Evolutionary conservation across 139 green algal species (phyloP), one percentile per base, ranked within the genome.

Genomic region (Chlamydomonas sp.): DNA sequence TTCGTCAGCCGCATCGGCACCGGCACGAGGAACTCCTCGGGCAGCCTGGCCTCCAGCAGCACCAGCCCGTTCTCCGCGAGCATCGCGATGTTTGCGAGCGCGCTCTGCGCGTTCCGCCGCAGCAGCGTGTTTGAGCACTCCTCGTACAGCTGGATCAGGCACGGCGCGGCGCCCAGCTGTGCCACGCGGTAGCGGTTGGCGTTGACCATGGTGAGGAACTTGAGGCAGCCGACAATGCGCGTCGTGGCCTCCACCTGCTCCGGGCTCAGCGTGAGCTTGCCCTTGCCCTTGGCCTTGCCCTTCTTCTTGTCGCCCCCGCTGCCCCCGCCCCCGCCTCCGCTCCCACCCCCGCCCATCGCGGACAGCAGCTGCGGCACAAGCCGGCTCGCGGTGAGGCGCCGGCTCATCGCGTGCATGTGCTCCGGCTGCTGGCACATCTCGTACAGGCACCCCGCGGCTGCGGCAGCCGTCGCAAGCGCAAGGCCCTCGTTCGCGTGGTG

Each of bases 41-140:
- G 73, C 67, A 72, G 48, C 36, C 72, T 72, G 4, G 39, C 67
- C 10, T 79, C 73, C 29, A 72, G 35, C 34, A 79, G 67, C 35
- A 65, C 28, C 24, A 48, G 48, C 6, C 73, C 73, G 47, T 74
- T 74, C 61, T 79, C 73, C 6, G 73, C 73, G 35, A 79, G n/a
- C 29, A 74, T 48, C 10, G 73, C 67, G 8, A 74, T 33, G 39
- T 75, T 74, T 48, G 67, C 39, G 22, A 79, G 39, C 13, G 74
- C 69, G 20, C 57, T 48, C 71, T 79, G 73, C 4, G 60, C 65
- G 38, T 79, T 73, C 31, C 64, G 65, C 1, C 73, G 59, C 35
- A 79, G 38, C 60, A 75, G 59, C n/a, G 59, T 75, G 48, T 74
- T 48, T 10, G n/a, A 35, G 35, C 65, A 64, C 59, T 79, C 67